Conservation (phyloP, 805 yeast species). For the Sugiyamaella qingdaonensis region DNA sequence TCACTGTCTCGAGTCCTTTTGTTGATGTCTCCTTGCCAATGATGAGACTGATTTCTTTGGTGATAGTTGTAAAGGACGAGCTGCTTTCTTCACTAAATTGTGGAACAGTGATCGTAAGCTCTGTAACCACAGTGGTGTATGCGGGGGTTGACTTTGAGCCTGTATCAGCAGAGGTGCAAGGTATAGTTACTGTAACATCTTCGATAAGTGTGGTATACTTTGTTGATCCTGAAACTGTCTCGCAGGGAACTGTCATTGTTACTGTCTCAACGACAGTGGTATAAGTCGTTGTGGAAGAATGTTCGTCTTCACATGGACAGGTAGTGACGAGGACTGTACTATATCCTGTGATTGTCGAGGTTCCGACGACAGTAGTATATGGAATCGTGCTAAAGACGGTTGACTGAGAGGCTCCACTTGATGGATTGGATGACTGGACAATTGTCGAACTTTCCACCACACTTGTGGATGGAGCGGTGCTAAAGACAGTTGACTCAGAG, state of each 20-base stretch:
- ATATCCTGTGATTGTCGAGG: not conserved
- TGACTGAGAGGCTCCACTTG: not conserved
- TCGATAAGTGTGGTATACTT: not conserved
- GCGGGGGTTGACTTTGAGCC: constrained; percentile 13
- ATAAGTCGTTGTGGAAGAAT: not conserved
- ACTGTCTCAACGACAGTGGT: constrained; percentile 3
- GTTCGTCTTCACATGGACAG: constrained; percentile 6
- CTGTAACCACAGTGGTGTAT: not conserved
- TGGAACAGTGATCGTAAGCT: not conserved
- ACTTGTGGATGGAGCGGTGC: not conserved
- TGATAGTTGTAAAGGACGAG: not conserved
- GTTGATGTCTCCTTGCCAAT: no score
- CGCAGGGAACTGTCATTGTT: constrained; percentile 7
- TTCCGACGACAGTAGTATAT: not conserved
- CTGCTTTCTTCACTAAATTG: not conserved
- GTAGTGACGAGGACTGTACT: not conserved
- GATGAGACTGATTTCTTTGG: not conserved
- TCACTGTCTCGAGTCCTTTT: no score
- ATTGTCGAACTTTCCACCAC: not conserved
- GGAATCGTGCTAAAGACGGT: not conserved
- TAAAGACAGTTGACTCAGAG: not conserved
- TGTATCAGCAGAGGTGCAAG: constrained; percentile 1
- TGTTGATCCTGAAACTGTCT: not conserved
- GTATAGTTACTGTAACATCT: constrained; percentile 56
- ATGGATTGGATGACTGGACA: no score